Evolutionary conservation across 306 rosid species (phyloP), one percentile per base, ranked within the genome.

Genomic region (Dryas alaskensis): DNA sequence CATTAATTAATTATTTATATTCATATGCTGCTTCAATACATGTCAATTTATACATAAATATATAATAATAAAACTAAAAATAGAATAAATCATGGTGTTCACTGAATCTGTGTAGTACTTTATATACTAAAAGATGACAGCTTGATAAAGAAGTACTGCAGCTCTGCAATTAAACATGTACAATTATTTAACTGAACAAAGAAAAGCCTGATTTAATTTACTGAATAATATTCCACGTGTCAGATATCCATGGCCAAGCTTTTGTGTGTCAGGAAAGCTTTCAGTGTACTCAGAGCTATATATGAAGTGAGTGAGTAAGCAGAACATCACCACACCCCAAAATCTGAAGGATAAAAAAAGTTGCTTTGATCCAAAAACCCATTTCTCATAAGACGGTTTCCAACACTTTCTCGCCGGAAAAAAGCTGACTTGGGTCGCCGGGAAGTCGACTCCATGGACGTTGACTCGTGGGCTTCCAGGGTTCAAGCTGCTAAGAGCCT

Each of bases 401-500:
- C 6, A 17, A 12, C 58, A 39, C 42, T 83, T 31, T 60, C 14
- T 76, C 14, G 44, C 70, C 68, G 61, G 48, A 68, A 81, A 69
- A 37, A 53, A 6, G 51, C 76, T 42, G 49, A 69, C 25, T 44
- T 68, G 42, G 59, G 6, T 79, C 65, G 61, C 74, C 49, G 73
- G 73, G 39, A 65, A 80, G 63, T 69, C 76, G 58, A 61, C 37
- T 49, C 77, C 79, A 89, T 93, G 96, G 97, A 89, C 80, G 78
- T 88, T 70, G 93, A 89, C 79, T 81, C 82, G 82, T 88, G 90
- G 86, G 73, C 91, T 77, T 82, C 83, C 10, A 82, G 86, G 78
- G 76, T 86, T 81, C 89, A 76, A 67, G 72, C 92, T 62, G 75
- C 76, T 27, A 89, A 74, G 55, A 89, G 85, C 72, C 69, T 79